Base-by-base conservation (phyloP, 306 rosid genomes). In the Casuarina glauca region DNA sequence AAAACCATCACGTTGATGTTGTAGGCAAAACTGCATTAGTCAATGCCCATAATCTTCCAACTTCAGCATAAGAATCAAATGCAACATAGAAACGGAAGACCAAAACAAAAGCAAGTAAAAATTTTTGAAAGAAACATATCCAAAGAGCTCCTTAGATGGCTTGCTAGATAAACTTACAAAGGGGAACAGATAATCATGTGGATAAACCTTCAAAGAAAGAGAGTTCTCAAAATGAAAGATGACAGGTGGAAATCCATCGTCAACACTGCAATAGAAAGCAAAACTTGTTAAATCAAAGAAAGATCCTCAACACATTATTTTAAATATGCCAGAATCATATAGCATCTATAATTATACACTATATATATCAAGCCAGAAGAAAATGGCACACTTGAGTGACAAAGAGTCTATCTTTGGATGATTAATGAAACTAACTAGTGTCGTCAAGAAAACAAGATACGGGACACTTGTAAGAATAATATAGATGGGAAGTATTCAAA, bases 211-310 rank as follows among this genome's bases (percentile, higher is more conserved):
- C 88, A 95, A 82, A 72, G 82, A 80, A 77, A 95, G 99, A 54
- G 92, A 96, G 66, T 88, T 93, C 86, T 88, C 89, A 80, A 95
- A 95, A 85, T 87, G 81, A 83, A 95, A 93, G 70, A 86, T 87
- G 68, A 95, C 97, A 11, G 79, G 51, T 50, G 99, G 99, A 83
- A 95, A 95, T 78, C 93, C 93, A 85, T 93, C 96, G 79, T 95
- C 97, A 75, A 95, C 80, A 78, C 99, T 95, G 95, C 88, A 82
- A 79, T 68, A 16, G 62, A 39, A 83, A 62, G 74, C 36, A 71
- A 84, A 86, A 38, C 41, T 35, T 11, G 36, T 11, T 36, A 35
- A 62, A 12, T 38, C 6, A 62, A 11, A 62, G 9, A 2, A 62
- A 6, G 35, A 38, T 63, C 45, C 38, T 15, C 38, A 63, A 54